Conservation (phyloP, 2,329 filamentous ascomycete genomes). For the Ploettnerulaceae sp. region DNA sequence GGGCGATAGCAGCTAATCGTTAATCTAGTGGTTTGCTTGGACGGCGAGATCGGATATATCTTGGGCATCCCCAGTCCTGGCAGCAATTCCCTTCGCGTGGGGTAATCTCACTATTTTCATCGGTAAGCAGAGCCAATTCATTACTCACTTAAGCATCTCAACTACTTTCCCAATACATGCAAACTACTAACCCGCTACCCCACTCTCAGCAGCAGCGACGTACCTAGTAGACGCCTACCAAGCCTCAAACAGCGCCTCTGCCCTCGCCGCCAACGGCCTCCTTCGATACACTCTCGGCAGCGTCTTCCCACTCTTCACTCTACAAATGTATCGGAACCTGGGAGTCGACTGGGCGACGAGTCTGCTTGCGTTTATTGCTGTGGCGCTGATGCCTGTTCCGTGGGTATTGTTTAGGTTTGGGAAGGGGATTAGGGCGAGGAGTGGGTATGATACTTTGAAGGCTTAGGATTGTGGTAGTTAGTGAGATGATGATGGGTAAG, state of each 20-base stretch:
- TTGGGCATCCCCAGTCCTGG: constrained; percentile 47
- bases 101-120: constrained; percentile 58
- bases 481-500: background rate
- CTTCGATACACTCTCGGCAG: constrained; percentile 51
- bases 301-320: constrained; percentile 55
- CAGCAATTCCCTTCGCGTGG: constrained; percentile 53
- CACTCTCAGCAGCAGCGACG: constrained; percentile 39
- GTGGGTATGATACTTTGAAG: constrained; percentile 14
- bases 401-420: constrained; percentile 50
- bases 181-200: too few species aligned
- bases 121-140: too few species aligned
- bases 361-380: constrained; percentile 36
- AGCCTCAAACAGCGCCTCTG: constrained; percentile 51
- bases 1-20: background rate
- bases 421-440: constrained; percentile 22
- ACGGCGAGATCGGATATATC: constrained; percentile 41
- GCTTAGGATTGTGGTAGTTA: background rate
- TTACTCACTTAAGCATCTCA: too few species aligned
- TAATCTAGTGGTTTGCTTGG: constrained; percentile 51
- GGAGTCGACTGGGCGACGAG: constrained; percentile 32
- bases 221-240: constrained; percentile 55
- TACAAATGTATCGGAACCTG: constrained; percentile 42
- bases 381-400: constrained; percentile 47
- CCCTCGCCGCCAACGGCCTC: constrained; percentile 55
- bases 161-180: too few species aligned